Base-by-base conservation (phyloP, 1,284 basidiomycete genomes). In the Peniophora sp. region DNA sequence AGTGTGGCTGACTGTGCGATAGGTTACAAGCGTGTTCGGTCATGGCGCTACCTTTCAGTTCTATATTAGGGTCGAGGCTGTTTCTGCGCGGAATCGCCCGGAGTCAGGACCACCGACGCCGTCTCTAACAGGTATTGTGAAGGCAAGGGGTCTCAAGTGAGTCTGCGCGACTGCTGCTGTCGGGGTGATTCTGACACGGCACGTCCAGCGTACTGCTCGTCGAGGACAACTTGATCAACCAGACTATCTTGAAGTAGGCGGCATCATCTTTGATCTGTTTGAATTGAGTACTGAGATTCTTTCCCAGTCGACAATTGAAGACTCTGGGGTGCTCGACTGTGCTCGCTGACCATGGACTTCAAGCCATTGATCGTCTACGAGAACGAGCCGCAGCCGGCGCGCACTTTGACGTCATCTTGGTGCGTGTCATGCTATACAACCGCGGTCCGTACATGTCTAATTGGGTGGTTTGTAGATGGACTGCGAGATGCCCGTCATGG, bases 401-500 rank as follows among this genome's bases (percentile, higher is more conserved):
- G 20, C 20, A 23, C 44, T 45, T 45, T 22, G 44, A 45, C n/a
- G 44, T 45, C 23, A 24, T 45, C 9, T 24, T 45, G 44, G 44
- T 45, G 44, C 44, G 44, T 45, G 14, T 20, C 17, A 5, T 24
- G 19, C 9, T 16, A 32, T 32, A 32, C 12, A 32, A n/a, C n/a
- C n/a, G n/a, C n/a, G n/a, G n/a, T n/a, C n/a, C n/a, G n/a, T n/a
- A n/a, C n/a, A n/a, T n/a, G n/a, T n/a, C n/a, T n/a, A n/a, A n/a
- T n/a, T n/a, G n/a, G n/a, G n/a, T n/a, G n/a, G n/a, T n/a, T n/a
- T n/a, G 14, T 20, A 45, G 44, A 45, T 45, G 44, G 44, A 45
- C 23, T 45, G 44, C 44, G 44, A 45, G 2, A 45, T 45, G 44
- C 44, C 44, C n/a, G 44, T 45, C 19, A 45, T 45, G 44, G 44